Conservation (phyloP, 495 filamentous ascomycete species). For the Neurospora sp. region DNA sequence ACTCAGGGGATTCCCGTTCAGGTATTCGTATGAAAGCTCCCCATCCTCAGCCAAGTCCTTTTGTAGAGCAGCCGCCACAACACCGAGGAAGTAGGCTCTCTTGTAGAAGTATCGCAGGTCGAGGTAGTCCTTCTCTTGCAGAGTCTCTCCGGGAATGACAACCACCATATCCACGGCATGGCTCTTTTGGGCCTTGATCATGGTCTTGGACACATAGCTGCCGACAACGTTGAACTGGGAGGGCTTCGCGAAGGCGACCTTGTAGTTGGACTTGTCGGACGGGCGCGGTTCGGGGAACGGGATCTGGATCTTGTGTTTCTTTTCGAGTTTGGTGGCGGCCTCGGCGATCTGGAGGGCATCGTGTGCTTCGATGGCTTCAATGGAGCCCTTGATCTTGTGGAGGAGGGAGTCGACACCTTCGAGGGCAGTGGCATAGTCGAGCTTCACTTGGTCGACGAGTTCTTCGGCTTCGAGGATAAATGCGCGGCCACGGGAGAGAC, state of each 20-base stretch:
- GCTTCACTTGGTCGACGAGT: constrained; percentile 56
- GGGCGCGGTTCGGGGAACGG: constrained; percentile 78
- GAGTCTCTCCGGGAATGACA: constrained; percentile 66
- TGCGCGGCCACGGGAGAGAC: constrained; percentile 41
- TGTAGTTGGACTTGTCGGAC: constrained; percentile 63
- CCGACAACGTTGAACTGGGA: constrained; percentile 77
- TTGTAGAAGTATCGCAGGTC: constrained; percentile 94
- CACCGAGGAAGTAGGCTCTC: constrained; percentile 81
- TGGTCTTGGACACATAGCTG: constrained; percentile 71
- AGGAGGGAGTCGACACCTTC: constrained; percentile 57
- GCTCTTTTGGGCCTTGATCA: constrained; percentile 47
- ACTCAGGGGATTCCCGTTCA: constrained; percentile 69
- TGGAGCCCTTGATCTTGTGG: constrained; percentile 60
- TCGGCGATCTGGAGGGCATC: constrained; percentile 53
- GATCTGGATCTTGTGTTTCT: constrained; percentile 52
- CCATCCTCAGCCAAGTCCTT: constrained; percentile 41
- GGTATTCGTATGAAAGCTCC: constrained; percentile 50
- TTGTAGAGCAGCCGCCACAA: constrained; percentile 59
- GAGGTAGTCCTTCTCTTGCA: constrained; percentile 91
- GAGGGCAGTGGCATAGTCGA: constrained; percentile 58
- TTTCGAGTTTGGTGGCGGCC: constrained; percentile 57
- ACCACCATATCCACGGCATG: constrained; percentile 72
- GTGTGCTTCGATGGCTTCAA: constrained; percentile 54
- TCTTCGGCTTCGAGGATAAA: constrained; percentile 89
- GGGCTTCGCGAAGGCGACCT: constrained; percentile 66